Percentiles rank a stretch among this genome's conserved stretches.
phyloP scores from a whole-genome alignment of 352 stramenopile species.

The Heterotrichella gracilis region DNA sequence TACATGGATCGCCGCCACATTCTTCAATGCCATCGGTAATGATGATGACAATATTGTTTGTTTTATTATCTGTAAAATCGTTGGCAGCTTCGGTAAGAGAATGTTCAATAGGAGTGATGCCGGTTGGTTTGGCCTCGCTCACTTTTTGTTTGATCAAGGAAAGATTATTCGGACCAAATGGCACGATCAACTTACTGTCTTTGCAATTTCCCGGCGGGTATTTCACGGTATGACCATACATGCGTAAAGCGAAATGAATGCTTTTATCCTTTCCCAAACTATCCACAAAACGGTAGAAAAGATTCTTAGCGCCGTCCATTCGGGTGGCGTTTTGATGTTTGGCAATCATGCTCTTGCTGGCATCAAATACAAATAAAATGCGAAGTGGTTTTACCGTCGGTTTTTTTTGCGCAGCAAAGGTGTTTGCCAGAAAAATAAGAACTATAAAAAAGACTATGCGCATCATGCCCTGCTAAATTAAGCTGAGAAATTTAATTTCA shows the following conservation, averaged over 20 bases:
- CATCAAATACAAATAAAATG: not conserved
- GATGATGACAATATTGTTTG: not conserved
- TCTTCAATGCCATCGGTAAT: conserved; percentile 4
- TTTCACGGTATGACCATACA: not conserved
- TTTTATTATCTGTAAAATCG: conserved; percentile 8
- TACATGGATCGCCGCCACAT: not conserved
- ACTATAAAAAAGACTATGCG: too few species aligned
- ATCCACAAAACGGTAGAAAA: not conserved
- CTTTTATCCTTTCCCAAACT: not conserved
- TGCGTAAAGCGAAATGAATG: not conserved
- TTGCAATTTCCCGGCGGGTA: not conserved
- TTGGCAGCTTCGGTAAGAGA: not conserved
- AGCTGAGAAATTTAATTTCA: too few species aligned
- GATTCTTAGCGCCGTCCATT: not conserved
- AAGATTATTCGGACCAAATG: not conserved
- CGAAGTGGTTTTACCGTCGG: not conserved
- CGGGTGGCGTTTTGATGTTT: not conserved
- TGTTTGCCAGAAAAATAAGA: too few species aligned
- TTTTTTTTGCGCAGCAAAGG: too few species aligned
- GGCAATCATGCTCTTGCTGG: not conserved
- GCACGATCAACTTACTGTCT: conserved; percentile 5
- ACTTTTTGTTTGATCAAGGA: not conserved
- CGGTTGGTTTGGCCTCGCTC: not conserved
- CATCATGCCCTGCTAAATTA: too few species aligned
- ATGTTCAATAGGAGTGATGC: not conserved